Conservation (phyloP, 768 basidiomycete species). For the Roridomyces roridus region DNA sequence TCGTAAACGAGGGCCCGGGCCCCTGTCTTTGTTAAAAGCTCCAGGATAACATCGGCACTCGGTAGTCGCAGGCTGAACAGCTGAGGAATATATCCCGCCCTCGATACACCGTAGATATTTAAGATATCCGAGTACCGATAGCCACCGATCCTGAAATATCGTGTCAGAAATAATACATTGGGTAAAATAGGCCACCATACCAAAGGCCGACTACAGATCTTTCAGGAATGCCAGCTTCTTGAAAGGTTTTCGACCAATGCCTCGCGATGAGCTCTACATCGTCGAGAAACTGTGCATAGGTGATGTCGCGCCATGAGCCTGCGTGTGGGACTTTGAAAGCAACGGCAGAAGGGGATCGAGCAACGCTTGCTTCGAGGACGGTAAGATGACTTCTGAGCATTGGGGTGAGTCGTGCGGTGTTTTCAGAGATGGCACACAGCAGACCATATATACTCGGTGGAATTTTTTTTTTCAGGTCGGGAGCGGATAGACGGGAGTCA, state of each 20-base stretch:
- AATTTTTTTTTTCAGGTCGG: conserved; percentile 7
- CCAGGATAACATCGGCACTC: conserved; percentile 72
- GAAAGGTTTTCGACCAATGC: conserved; percentile 64
- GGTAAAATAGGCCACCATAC: conserved; percentile 45
- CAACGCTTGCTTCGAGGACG: conserved; percentile 63
- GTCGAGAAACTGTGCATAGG: conserved; percentile 65
- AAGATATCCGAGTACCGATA: conserved; percentile 75
- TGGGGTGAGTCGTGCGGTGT: conserved; percentile 28
- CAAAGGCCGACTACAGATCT: conserved; percentile 76
- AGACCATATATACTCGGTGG: conserved; percentile 23
- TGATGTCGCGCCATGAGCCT: conserved; percentile 65
- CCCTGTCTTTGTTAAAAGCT: conserved; percentile 66
- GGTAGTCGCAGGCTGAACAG: conserved; percentile 81
- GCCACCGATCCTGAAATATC: conserved; percentile 65
- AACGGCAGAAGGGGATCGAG: conserved; percentile 51
- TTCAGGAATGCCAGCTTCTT: conserved; percentile 49
- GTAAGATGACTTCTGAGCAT: conserved; percentile 66
- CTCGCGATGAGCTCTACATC: conserved; percentile 72
- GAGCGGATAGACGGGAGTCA: conserved; percentile 23
- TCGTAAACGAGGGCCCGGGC: conserved; percentile 73
- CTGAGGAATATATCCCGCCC: conserved; percentile 81
- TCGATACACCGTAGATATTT: conserved; percentile 75
- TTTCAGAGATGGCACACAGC: conserved; percentile 7
- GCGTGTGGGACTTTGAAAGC: conserved; percentile 67
- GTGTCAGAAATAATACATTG: background rate